Percentiles rank a stretch among this genome's conserved stretches.
Evolutionary conservation across 495 filamentous ascomycete species (phyloP).

Genomic region (Podospora pseudocomata): DNA sequence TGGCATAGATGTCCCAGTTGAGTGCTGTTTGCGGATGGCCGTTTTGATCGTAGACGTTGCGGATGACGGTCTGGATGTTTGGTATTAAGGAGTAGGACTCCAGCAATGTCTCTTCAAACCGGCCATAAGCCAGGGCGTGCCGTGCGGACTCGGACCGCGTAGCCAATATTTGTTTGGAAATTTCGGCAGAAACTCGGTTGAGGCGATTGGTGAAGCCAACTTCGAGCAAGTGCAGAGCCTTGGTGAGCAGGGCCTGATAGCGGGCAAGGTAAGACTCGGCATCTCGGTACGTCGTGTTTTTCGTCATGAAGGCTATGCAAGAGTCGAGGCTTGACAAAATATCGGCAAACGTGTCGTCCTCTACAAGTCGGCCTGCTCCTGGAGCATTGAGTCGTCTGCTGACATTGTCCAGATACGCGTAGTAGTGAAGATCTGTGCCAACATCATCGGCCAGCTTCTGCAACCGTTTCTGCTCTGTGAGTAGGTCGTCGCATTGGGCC

Average conservation of each 20-base stretch:
- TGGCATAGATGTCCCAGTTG: constrained; percentile 57
- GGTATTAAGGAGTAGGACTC: constrained; percentile 45
- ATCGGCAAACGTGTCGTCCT: constrained; percentile 75
- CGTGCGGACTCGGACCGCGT: constrained; percentile 49
- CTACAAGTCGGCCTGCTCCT: constrained; percentile 76
- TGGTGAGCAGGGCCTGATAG: constrained; percentile 73
- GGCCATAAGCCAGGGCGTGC: constrained; percentile 50
- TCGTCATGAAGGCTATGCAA: constrained; percentile 85
- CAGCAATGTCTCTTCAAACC: constrained; percentile 46
- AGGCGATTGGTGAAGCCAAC: constrained; percentile 46
- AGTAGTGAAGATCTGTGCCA: constrained; percentile 82
- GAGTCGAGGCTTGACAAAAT: constrained; percentile 81
- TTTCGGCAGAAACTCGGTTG: constrained; percentile 44
- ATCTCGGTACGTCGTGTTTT: constrained; percentile 80
- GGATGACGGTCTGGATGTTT: constrained; percentile 44
- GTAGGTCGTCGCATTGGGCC: constrained; percentile 80
- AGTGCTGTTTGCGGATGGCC: constrained; percentile 53
- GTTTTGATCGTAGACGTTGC: constrained; percentile 60
- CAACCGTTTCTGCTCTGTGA: constrained; percentile 73
- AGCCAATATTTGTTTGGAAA: constrained; percentile 42
- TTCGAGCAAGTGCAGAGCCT: constrained; percentile 53
- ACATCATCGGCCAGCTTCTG: constrained; percentile 75
- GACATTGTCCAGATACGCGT: constrained; percentile 84
- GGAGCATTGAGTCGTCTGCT: constrained; percentile 89
- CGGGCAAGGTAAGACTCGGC: constrained; percentile 83